Evolutionary conservation across 1,284 basidiomycete species (phyloP), one percentile per base, ranked within the genome.

Genomic region (Malassezia japonica): DNA sequence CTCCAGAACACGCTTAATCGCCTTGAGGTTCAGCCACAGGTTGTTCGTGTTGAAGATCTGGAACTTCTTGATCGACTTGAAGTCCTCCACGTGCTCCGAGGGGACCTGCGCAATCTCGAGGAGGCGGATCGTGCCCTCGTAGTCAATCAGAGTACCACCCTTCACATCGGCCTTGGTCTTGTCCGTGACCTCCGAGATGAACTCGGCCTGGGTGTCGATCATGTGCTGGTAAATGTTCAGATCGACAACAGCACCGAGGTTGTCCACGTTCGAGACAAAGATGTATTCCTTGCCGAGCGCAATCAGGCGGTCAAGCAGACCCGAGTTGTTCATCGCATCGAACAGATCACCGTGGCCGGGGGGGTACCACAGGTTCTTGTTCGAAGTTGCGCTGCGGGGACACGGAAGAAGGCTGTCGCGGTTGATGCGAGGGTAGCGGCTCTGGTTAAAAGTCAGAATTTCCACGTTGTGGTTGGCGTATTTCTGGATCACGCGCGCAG

Each of bases 141-240:
- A 95, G 75, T 95, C 87, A 72, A 95, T 90, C 38, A 72, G 47
- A 4, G 94, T 98, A 77, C 94, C 94, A 81, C 94, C 94, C 82
- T 99, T 98, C 78, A 99, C 85, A 75, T 99, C 92, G 54, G 94
- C 94, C 80, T 98, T 98, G 73, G 94, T 98, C 83, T 98, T 98
- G 80, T 99, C 91, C 4, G 94, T 98, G 60, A 99, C 90, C 55
- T 74, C 72, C 9, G 70, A 72, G 51, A 74, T 73, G 56, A 72
- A 74, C 55, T 74, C 72, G 51, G 72, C 66, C 57, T 72, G 68
- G 15, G 68, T 63, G 55, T 74, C 72, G 41, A 74, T 67, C 72
- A 74, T 74, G 61, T 74, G 70, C 77, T 98, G 92, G 52, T 43
- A 59, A 50, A 59, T 75, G 68, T 67, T 78, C 46, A 76, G 72